Conservation (phyloP, 2,329 filamentous ascomycete species). For the Didymella keratinophila region DNA sequence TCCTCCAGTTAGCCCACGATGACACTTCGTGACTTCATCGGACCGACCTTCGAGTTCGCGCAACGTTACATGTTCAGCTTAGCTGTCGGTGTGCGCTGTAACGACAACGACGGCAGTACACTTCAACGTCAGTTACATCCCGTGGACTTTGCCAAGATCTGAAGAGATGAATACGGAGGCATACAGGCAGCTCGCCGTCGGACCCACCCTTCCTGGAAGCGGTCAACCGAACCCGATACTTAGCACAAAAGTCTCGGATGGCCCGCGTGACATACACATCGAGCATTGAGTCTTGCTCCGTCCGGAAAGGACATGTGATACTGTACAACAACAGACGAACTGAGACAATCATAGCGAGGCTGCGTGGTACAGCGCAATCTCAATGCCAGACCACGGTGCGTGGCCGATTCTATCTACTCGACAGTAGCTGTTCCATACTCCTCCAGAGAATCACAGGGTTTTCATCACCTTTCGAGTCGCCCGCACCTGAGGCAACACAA, state of each 20-base stretch:
- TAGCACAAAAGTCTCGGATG: neutral
- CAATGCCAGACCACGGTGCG: neutral
- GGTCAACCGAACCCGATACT: neutral
- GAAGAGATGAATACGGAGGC: neutral
- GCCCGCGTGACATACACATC: conserved; percentile 6
- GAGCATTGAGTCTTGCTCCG: neutral
- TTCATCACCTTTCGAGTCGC: neutral
- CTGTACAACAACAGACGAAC: conserved; percentile 6
- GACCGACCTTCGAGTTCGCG: conserved; percentile 10
- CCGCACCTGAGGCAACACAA: neutral
- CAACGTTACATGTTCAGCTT: conserved; percentile 19
- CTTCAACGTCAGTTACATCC: neutral
- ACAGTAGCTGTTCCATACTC: neutral
- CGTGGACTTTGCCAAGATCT: neutral
- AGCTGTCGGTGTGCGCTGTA: conserved; percentile 19
- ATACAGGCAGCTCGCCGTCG: neutral
- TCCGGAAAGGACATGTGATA: conserved; percentile 1
- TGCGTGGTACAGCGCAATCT: conserved; percentile 5
- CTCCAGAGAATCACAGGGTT: neutral
- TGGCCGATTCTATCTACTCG: neutral
- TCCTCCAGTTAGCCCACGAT: neutral
- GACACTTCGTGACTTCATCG: neutral
- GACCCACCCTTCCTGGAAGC: neutral
- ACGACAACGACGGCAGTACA: neutral
- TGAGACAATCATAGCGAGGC: conserved; percentile 7